Evolutionary conservation across 345 rosid genomes (phyloP).

Genomic region (Crucihimalaya himalaica): DNA sequence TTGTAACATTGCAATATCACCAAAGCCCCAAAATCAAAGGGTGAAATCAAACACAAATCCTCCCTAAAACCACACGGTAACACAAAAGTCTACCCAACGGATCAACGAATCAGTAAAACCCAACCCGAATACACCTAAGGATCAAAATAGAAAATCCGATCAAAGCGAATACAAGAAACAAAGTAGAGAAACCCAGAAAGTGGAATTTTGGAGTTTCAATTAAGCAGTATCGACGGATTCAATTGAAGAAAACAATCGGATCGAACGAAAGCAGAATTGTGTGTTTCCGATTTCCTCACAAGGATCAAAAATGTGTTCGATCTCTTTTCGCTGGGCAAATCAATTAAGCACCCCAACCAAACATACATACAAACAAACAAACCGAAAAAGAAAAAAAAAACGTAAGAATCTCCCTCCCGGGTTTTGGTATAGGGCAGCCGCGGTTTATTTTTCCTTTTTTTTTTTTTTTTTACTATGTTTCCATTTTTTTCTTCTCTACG

Average conservation of each 20-base stretch:
- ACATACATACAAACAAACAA: too few species aligned
- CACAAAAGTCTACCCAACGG: neutral
- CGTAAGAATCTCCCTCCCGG: conserved; percentile 42
- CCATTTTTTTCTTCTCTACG: neutral
- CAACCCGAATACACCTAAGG: neutral
- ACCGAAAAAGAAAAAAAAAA: neutral
- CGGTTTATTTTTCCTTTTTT: conserved; percentile 1
- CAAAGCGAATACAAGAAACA: conserved; percentile 15
- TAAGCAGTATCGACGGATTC: conserved; percentile 11
- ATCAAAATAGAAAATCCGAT: conserved; percentile 28
- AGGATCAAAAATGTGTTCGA: conserved; percentile 27
- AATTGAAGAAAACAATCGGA: conserved; percentile 7
- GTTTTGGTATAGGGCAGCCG: conserved; percentile 39
- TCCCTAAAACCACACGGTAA: conserved; percentile 12
- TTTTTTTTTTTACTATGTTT: neutral
- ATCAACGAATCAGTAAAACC: conserved; percentile 15
- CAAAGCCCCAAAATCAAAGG: conserved; percentile 27
- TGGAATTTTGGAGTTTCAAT: neutral
- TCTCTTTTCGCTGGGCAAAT: conserved; percentile 30
- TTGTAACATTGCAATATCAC: conserved; percentile 47
- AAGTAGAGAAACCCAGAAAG: conserved; percentile 32
- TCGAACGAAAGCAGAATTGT: conserved; percentile 2
- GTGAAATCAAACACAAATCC: conserved; percentile 42
- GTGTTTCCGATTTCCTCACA: neutral
- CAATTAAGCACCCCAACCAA: conserved; percentile 12